These are phyloP conservation scores for Sugiyamaella floridensis DNA, from an alignment of 805 yeast genomes.

Conservation along the genomic window DNA sequence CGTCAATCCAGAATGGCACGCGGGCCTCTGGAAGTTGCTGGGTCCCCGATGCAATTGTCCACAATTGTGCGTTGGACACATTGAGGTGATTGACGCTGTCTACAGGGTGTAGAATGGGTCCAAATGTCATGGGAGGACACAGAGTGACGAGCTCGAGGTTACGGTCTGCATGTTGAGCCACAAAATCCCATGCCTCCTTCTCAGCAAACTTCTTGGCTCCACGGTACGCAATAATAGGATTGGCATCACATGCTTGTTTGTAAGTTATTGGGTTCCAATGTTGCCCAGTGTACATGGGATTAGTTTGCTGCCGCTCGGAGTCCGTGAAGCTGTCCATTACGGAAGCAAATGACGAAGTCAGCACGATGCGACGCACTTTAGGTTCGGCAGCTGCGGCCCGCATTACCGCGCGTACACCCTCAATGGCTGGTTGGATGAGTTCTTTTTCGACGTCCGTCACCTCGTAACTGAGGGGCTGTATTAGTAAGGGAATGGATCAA, in stretches of 20 bases:
- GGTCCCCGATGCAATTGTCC: constrained; percentile 23
- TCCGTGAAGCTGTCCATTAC: constrained; percentile 30
- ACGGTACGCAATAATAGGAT: constrained; percentile 21
- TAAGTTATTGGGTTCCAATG: constrained; percentile 34
- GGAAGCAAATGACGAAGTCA: constrained; percentile 52
- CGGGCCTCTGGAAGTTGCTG: constrained; percentile 8
- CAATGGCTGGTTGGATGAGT: constrained; percentile 41
- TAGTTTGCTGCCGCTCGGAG: background rate
- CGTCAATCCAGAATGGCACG: constrained; percentile 39
- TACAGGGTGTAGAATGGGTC: constrained; percentile 23
- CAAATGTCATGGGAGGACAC: constrained; percentile 27
- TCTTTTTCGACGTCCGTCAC: constrained; percentile 36
- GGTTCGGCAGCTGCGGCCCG: constrained; percentile 37
- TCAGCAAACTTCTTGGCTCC: constrained; percentile 50
- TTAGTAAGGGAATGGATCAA: background rate
- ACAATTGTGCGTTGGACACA: constrained; percentile 32
- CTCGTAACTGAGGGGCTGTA: constrained; percentile 29
- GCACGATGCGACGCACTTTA: constrained; percentile 38
- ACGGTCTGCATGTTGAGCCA: constrained; percentile 19
- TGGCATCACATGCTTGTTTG: constrained; percentile 20
- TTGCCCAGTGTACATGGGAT: constrained; percentile 27
- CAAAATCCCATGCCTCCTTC: constrained; percentile 49
- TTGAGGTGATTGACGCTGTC: constrained; percentile 31
- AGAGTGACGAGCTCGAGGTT: constrained; percentile 23
- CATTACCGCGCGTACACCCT: constrained; percentile 41